A percentile compares a stretch with the other conserved stretches of the same genome.
These are phyloP conservation scores for Albizia julibrissin DNA, from an alignment of 306 rosid genomes.

Conservation along the genomic window DNA sequence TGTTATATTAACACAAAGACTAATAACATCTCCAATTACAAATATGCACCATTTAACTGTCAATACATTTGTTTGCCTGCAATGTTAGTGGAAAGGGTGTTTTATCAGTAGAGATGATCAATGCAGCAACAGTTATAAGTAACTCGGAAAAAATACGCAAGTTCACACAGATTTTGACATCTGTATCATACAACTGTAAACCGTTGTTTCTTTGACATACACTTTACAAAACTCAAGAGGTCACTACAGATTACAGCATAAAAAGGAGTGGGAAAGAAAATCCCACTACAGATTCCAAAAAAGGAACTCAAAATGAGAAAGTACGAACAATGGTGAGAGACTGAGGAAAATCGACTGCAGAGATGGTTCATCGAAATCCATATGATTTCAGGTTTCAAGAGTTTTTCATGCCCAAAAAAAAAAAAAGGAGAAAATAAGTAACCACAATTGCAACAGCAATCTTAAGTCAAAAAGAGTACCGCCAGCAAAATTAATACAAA, in stretches of 20 bases:
- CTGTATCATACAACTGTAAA: background rate
- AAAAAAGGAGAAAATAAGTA: background rate
- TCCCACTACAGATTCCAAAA: conserved; percentile 8
- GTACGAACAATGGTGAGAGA: background rate
- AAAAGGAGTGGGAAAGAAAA: background rate
- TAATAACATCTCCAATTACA: conserved; percentile 23
- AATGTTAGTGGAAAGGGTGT: conserved; percentile 13
- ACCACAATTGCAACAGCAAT: background rate
- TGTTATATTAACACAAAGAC: conserved; percentile 22
- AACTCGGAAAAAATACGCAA: conserved; percentile 3
- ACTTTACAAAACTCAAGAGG: background rate
- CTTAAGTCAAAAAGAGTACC: background rate
- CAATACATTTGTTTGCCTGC: conserved; percentile 30
- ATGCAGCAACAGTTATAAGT: conserved; percentile 3
- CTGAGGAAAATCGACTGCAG: background rate
- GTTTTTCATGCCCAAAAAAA: background rate
- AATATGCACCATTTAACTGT: background rate
- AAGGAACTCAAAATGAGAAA: conserved; percentile 8
- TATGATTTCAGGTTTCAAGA: background rate
- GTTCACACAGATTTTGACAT: background rate
- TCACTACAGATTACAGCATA: conserved; percentile 1
- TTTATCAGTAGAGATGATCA: conserved; percentile 25
- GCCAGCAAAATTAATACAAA: background rate
- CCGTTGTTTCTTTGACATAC: background rate
- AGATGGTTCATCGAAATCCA: background rate